These are phyloP conservation scores for Narthecium ossifragum DNA, from an alignment of 106 monocot species.

Conservation along the genomic window DNA sequence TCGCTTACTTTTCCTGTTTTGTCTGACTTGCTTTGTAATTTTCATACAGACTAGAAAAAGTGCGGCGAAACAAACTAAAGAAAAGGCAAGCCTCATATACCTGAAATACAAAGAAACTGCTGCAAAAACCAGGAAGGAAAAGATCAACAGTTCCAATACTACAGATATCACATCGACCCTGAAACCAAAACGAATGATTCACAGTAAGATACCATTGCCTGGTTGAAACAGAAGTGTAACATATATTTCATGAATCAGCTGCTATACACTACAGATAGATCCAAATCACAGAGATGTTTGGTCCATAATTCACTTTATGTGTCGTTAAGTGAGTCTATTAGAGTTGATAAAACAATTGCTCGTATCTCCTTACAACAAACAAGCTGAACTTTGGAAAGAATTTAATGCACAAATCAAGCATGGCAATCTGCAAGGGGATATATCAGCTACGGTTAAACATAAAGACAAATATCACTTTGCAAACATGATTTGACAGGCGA, in stretches of 20 bases:
- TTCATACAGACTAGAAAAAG: slow-evolving; percentile 52
- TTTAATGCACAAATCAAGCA: too few species aligned
- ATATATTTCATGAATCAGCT: neutral
- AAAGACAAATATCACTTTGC: too few species aligned
- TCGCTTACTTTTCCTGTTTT: slow-evolving; percentile 67
- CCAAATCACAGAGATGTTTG: neutral
- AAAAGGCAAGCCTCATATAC: slow-evolving; percentile 60
- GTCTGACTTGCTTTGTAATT: slow-evolving; percentile 65
- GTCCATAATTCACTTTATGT: neutral
- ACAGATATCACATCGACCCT: slow-evolving; percentile 66
- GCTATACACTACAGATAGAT: neutral
- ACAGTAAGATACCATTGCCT: neutral
- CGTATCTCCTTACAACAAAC: too few species aligned
- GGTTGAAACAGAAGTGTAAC: neutral
- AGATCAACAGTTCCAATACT: slow-evolving; percentile 69
- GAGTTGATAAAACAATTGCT: too few species aligned
- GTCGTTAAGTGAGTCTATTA: too few species aligned
- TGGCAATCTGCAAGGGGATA: too few species aligned
- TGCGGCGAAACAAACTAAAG: slow-evolving; percentile 38
- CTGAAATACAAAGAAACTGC: slow-evolving; percentile 64
- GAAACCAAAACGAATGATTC: slow-evolving; percentile 14
- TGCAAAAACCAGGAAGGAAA: slow-evolving; percentile 63
- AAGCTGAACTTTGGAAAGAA: too few species aligned
- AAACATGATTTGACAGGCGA: too few species aligned
- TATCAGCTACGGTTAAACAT: too few species aligned